Base-by-base conservation (phyloP, 176 grass and related monocot species). In the Triticum monococcum region DNA sequence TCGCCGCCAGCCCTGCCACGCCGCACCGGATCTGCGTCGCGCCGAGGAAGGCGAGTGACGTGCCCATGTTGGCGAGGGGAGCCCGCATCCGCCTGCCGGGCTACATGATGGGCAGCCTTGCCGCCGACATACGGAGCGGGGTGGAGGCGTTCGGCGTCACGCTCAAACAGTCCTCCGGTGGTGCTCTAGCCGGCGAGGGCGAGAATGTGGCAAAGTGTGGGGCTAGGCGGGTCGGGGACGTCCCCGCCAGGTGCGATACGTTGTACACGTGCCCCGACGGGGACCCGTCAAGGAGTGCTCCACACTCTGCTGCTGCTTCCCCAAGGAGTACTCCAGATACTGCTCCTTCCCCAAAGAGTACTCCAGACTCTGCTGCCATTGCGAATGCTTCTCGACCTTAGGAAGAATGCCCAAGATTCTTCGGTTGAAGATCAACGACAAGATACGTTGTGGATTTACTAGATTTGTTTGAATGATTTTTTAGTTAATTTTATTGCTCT, bases 101-200 rank as follows among this genome's bases (percentile, higher is more conserved):
- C 6, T 81, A 50, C 62, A 18, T 40, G 79, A 41, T 64, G 79
- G 79, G 68, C 60, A 68, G 9, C 40, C 79, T 81, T 13, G 63
- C 16, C 0, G 25, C 16, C 8, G 79, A 81, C 24, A 45, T 81
- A 41, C 8, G 16, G 13, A 13, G 8, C 9, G 79, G 54, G 54
- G 54, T 59, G 18, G 18, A 59, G 54, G 54, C 18, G 18, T 59
- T 59, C 54, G 18, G 54, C 18, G 18, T 59, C 54, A 59, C 54
- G 7, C 54, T 59, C 18, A 22, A 8, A 3, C 18, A 59, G 54
- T 57, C 54, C 18, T 57, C 54, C 18, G 18, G 17, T 22, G 54
- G 18, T 59, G 18, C 1, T 59, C 5, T 0, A 52, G 48, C 5
- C 48, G 48, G 48, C 48, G 48, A 52, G 16, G 48, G 3, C 11